Conservation (phyloP, 805 yeast genomes). For the Wickerhamia fluorescens region DNA sequence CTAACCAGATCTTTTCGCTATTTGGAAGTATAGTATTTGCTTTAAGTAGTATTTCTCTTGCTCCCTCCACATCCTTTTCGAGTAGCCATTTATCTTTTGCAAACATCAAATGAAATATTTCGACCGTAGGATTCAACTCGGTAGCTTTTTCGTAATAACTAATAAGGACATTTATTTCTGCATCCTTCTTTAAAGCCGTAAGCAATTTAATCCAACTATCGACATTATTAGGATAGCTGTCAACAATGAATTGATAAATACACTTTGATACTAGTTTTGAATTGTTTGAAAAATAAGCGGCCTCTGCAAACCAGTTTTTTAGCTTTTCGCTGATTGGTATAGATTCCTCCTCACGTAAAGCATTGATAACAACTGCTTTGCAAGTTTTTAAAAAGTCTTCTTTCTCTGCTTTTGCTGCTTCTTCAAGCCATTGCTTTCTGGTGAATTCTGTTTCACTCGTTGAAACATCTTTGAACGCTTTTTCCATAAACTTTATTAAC, state of each 20-base stretch:
- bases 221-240: conserved; percentile 39
- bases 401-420: conserved; percentile 48
- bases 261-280: conserved; percentile 36
- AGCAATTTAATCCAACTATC: conserved; percentile 46
- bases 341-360: conserved; percentile 23
- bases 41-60: conserved; percentile 45
- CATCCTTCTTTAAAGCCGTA: conserved; percentile 17
- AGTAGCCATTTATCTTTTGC: conserved; percentile 62
- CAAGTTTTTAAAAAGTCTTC: conserved; percentile 43
- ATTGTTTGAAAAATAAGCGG: conserved; percentile 7
- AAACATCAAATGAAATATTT: conserved; percentile 55
- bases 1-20: conserved; percentile 59
- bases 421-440: conserved; percentile 45
- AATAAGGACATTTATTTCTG: conserved; percentile 21
- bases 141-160: conserved; percentile 49
- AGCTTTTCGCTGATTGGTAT: conserved; percentile 11
- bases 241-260: conserved; percentile 41
- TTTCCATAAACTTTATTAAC: conserved; percentile 40
- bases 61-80: conserved; percentile 40
- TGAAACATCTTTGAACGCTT: conserved; percentile 36
- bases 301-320: conserved; percentile 20
- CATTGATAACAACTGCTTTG: conserved; percentile 42
- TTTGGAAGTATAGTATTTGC: conserved; percentile 40
- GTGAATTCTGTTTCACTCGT: conserved; percentile 1
- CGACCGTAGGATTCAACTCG: conserved; percentile 39